Base-by-base conservation (phyloP, 2,329 filamentous ascomycete species). In the Trichoderma pleuroti region DNA sequence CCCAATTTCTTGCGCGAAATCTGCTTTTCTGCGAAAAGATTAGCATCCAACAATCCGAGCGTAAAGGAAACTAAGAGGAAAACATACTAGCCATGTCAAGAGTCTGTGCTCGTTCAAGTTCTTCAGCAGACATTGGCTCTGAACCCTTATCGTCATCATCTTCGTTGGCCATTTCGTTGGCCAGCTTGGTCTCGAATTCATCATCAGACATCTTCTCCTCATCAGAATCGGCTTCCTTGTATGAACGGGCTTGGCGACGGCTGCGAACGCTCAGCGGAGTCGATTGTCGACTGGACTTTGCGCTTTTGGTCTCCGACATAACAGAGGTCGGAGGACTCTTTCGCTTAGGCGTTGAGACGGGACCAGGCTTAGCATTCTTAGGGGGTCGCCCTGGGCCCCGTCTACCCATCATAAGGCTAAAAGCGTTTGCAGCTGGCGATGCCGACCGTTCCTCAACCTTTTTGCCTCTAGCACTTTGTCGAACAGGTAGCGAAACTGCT, bases 1-100 rank as follows among this genome's bases (percentile, higher is more conserved):
- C 96, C 94, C 1, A 98, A 86, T 77, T 97, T 98, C 83, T 98
- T 98, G 56, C 89, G 88, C 4, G 90, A 85, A n/a, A 98, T 93
- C 79, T 98, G 93, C 68, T 92, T 91, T 79, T 95, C 90, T 90
- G 76, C 14, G 21, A 5, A 16, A 73, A 77, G 83, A 80, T 73
- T 63, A 63, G 65, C 57, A n/a, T 3, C n/a, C 57, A 1, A 10
- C 11, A n/a, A 5, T 9, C 32, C 2, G 12, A 1, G 8, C 2
- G 1, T 11, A 3, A 5, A 49, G 10, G 5, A 24, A 12, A 21
- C 24, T 5, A 30, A n/a, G 10, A 56, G 11, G 11, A 42, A 24
- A 32, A 84, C 88, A 76, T 86, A 91, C 89, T 97, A 0, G 94
- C 94, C 71, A 93, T 83, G 10, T 93, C 91, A 0, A 95, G 85